Evolutionary conservation across 768 basidiomycete genomes (phyloP).

Genomic region (Amanita pseudoporphyria): DNA sequence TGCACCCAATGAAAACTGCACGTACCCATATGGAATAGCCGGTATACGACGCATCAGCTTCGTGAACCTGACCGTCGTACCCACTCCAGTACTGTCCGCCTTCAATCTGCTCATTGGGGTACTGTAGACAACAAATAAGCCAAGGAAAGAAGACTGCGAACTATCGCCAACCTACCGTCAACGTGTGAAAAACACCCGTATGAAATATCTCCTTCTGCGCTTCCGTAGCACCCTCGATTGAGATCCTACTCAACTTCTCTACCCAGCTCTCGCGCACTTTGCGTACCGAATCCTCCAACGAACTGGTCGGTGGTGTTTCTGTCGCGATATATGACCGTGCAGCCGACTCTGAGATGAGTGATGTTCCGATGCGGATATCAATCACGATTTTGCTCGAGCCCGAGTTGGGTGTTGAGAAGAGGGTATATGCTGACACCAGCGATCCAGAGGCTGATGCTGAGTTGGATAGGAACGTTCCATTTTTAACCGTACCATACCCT

Average conservation of each 20-base stretch:
- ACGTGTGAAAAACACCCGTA: slow-evolving; percentile 53
- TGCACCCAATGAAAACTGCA: not conserved
- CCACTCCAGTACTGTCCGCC: slow-evolving; percentile 64
- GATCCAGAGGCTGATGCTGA: slow-evolving; percentile 27
- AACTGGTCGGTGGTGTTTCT: slow-evolving; percentile 18
- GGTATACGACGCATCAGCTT: slow-evolving; percentile 54
- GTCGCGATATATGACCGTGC: slow-evolving; percentile 41
- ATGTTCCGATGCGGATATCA: slow-evolving; percentile 56
- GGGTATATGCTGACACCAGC: slow-evolving; percentile 41
- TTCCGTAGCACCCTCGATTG: slow-evolving; percentile 37
- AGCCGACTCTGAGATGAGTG: slow-evolving; percentile 66
- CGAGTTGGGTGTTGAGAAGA: slow-evolving; percentile 23
- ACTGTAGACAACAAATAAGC: slow-evolving; percentile 28
- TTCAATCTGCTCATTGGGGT: slow-evolving; percentile 71
- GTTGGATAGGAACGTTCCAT: slow-evolving; percentile 25
- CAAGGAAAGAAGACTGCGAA: not conserved
- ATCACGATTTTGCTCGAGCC: slow-evolving; percentile 18
- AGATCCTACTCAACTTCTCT: slow-evolving; percentile 44
- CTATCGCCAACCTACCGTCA: slow-evolving; percentile 31
- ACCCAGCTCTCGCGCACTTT: slow-evolving; percentile 43
- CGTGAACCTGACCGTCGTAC: slow-evolving; percentile 57
- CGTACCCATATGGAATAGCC: slow-evolving; percentile 76
- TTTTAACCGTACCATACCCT: slow-evolving; percentile 36
- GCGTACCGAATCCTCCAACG: slow-evolving; percentile 43
- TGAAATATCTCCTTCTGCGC: slow-evolving; percentile 43